phyloP scores from a whole-genome alignment of 345 rosid species.

The Punica granatum region DNA sequence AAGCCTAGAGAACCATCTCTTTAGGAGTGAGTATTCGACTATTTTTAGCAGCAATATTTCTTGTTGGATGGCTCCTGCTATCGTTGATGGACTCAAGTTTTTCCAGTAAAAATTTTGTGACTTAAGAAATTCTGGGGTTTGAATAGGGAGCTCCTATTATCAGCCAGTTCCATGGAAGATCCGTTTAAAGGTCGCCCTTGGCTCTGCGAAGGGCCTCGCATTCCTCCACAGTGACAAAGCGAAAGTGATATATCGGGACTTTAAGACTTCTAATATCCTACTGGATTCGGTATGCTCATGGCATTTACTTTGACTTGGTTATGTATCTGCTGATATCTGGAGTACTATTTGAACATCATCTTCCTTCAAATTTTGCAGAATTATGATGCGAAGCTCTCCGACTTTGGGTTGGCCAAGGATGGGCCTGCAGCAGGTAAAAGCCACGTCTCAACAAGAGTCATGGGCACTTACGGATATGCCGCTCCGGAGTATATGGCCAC shows the following conservation, averaged over 20 bases:
- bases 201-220: conserved; percentile 47
- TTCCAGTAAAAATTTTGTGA: neutral
- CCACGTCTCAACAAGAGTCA: conserved; percentile 81
- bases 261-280: conserved; percentile 41
- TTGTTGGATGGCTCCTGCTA: neutral
- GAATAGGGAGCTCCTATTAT: conserved; percentile 39
- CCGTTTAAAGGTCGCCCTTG: conserved; percentile 37
- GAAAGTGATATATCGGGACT: conserved; percentile 43
- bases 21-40: conserved; percentile 46
- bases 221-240: conserved; percentile 37
- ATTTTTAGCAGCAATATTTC: neutral
- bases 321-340: neutral
- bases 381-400: conserved; percentile 73
- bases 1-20: conserved; percentile 81
- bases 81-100: neutral
- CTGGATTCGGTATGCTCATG: conserved; percentile 29
- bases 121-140: neutral
- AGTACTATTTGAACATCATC: neutral
- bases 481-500: conserved; percentile 80
- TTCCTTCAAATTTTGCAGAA: conserved; percentile 33
- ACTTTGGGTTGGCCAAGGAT: conserved; percentile 92
- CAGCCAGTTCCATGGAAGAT: conserved; percentile 46
- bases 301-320: neutral
- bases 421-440: conserved; percentile 75
- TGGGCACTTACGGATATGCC: conserved; percentile 91